Conservation (phyloP, 306 rosid genomes). For the Parietaria judaica region DNA sequence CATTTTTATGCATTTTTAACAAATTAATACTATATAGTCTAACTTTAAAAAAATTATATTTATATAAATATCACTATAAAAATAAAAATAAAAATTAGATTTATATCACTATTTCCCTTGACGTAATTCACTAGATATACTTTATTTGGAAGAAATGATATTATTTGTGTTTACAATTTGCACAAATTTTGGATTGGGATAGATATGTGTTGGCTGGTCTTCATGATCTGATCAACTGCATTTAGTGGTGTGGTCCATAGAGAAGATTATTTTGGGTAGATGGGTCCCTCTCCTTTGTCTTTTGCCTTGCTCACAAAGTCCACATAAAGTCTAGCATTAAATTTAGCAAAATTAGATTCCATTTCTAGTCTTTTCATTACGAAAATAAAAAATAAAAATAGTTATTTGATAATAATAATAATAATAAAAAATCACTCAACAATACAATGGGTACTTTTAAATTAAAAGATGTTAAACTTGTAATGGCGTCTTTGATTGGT, state of each 20-base stretch:
- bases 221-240: slow-evolving; percentile 14
- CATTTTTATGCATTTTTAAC: no score
- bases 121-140: neutral
- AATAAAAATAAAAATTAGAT: no score
- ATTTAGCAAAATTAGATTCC: slow-evolving; percentile 2
- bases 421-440: slow-evolving; percentile 1
- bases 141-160: neutral
- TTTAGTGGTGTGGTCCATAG: slow-evolving; percentile 13
- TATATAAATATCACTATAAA: no score
- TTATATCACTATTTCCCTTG: no score
- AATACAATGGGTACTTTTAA: neutral
- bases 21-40: no score
- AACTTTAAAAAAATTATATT: no score
- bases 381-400: neutral
- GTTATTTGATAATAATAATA: neutral
- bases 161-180: neutral
- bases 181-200: neutral
- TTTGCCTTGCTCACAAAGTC: slow-evolving; percentile 5
- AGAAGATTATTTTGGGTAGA: slow-evolving; percentile 6
- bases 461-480: neutral
- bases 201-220: slow-evolving; percentile 7
- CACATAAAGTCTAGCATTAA: slow-evolving; percentile 3
- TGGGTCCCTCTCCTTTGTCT: slow-evolving; percentile 6
- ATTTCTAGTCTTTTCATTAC: neutral
- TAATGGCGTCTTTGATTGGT: no score